phyloP scores from a whole-genome alignment of 1,139 yeast species.

The Taphrina pruni region DNA sequence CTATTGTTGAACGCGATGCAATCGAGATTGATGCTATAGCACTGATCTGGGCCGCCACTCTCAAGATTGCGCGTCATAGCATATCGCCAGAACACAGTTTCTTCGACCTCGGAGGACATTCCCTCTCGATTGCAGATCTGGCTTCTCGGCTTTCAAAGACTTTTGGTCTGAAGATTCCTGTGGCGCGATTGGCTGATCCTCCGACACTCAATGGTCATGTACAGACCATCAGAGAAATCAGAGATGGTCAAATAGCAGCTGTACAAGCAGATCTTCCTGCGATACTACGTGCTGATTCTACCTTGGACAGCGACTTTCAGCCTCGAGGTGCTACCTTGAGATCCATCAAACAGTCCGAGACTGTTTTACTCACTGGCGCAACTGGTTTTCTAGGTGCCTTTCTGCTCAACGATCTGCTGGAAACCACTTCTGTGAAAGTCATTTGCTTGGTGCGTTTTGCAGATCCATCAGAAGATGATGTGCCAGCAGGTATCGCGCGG shows the following conservation, averaged over 20 bases:
- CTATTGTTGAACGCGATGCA: slow-evolving; percentile 13
- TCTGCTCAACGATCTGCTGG: slow-evolving; percentile 74
- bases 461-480: slow-evolving; percentile 56
- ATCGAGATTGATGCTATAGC: slow-evolving; percentile 21
- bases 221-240: slow-evolving; percentile 61
- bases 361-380: slow-evolving; percentile 87
- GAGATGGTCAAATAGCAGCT: slow-evolving; percentile 33
- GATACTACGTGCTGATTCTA: slow-evolving; percentile 63
- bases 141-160: slow-evolving; percentile 81
- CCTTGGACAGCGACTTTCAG: slow-evolving; percentile 42
- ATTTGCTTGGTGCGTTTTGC: slow-evolving; percentile 91
- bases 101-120: slow-evolving; percentile 96
- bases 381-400: slow-evolving; percentile 96
- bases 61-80: slow-evolving; percentile 21
- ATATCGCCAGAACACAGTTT: slow-evolving; percentile 82
- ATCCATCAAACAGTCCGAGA: slow-evolving; percentile 51
- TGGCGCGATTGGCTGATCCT: slow-evolving; percentile 84
- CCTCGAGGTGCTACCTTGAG: slow-evolving; percentile 19
- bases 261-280: slow-evolving; percentile 66
- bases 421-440: slow-evolving; percentile 60
- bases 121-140: slow-evolving; percentile 94
- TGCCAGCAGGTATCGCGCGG: slow-evolving; percentile 67
- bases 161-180: slow-evolving; percentile 69
- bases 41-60: slow-evolving; percentile 29
- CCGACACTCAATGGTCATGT: slow-evolving; percentile 81